These are phyloP conservation scores for Pichia sp. DNA, from an alignment of 1,139 yeast genomes.

Conservation along the genomic window DNA sequence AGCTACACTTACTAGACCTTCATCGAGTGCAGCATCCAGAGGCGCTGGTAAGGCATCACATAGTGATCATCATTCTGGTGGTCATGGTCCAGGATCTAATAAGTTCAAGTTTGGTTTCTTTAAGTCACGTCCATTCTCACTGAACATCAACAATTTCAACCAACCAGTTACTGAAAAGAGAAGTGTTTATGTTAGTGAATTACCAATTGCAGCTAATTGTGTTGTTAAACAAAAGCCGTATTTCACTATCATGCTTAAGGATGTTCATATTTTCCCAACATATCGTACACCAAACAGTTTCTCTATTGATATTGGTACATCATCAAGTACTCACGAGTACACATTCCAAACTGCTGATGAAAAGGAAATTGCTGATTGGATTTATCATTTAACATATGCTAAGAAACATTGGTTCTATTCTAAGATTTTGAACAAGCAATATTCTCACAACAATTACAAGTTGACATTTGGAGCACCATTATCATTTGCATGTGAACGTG, in stretches of 20 bases:
- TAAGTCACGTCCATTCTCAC: slow-evolving; percentile 45
- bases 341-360: slow-evolving; percentile 68
- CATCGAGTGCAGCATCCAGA: neutral
- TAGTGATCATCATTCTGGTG: neutral
- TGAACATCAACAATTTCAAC: slow-evolving; percentile 35
- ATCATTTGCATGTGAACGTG: slow-evolving; percentile 70
- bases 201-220: slow-evolving; percentile 52
- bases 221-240: slow-evolving; percentile 47
- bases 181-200: slow-evolving; percentile 48
- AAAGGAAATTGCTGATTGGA: slow-evolving; percentile 77
- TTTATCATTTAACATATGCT: slow-evolving; percentile 47
- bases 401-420: slow-evolving; percentile 59
- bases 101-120: slow-evolving; percentile 36
- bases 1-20: neutral
- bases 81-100: slow-evolving; percentile 2
- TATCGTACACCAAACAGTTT: slow-evolving; percentile 55
- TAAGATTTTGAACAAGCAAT: slow-evolving; percentile 37
- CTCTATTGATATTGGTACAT: slow-evolving; percentile 48
- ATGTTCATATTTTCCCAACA: slow-evolving; percentile 52
- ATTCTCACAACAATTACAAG: slow-evolving; percentile 32
- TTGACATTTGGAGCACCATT: slow-evolving; percentile 90
- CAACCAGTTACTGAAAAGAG: slow-evolving; percentile 47
- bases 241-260: slow-evolving; percentile 54
- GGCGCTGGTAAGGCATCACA: neutral
- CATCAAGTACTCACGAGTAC: slow-evolving; percentile 54